A percentile compares a stretch with the other conserved stretches of the same genome.
phyloP scores from a whole-genome alignment of 1,284 basidiomycete species.

The Inonotus obliquus region DNA sequence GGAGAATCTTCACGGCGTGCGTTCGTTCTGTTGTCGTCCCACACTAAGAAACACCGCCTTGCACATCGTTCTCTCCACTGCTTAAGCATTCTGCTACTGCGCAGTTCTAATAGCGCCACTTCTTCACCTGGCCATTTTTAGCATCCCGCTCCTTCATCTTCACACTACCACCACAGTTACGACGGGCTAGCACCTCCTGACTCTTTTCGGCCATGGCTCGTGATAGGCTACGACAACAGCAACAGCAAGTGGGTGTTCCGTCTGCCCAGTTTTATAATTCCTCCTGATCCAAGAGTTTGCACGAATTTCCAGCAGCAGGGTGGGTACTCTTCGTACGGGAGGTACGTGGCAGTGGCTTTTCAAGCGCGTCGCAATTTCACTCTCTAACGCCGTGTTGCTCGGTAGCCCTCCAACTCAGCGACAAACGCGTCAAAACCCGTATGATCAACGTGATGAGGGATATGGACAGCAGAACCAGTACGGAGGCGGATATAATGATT shows the following conservation, averaged over 20 bases:
- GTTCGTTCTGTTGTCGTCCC: background rate
- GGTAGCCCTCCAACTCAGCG: conserved; percentile 5
- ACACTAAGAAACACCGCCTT: background rate
- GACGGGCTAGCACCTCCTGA: conserved; percentile 22
- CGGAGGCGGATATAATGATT: background rate
- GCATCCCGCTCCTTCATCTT: conserved; percentile 20
- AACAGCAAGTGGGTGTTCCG: conserved; percentile 58
- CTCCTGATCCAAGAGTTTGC: background rate
- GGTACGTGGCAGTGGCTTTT: background rate
- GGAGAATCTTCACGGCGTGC: background rate
- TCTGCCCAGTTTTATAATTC: background rate
- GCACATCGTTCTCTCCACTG: background rate
- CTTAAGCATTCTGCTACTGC: background rate
- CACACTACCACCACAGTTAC: conserved; percentile 15
- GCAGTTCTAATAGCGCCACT: background rate
- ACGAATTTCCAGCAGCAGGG: conserved; percentile 2
- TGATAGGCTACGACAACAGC: conserved; percentile 66
- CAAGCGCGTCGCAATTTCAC: background rate
- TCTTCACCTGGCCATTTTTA: background rate
- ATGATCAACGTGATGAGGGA: conserved; percentile 51
- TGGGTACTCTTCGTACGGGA: conserved; percentile 9
- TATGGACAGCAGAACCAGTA: conserved; percentile 14
- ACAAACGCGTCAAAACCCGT: conserved; percentile 48
- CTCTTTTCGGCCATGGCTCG: conserved; percentile 54
- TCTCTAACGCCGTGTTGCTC: background rate